Percentiles rank a stretch among this genome's conserved stretches.
These are phyloP conservation scores for Picochlorum sp. DNA, from an alignment of 139 green algal species.

Conservation along the genomic window DNA sequence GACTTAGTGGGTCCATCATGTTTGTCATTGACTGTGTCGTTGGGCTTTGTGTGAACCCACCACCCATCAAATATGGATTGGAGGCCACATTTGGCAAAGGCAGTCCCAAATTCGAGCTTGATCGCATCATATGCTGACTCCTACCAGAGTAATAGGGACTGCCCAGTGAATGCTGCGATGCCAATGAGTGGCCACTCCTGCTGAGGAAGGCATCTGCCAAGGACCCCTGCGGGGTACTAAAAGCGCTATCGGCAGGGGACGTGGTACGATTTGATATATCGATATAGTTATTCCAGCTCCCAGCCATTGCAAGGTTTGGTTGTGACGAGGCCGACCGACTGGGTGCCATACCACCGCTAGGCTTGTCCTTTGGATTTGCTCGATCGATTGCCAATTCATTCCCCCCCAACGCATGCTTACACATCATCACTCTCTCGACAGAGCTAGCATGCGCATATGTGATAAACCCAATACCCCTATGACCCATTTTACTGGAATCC, in stretches of 20 bases:
- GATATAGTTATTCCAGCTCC: conserved; percentile 5
- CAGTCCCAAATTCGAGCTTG: neutral
- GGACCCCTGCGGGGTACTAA: too few species aligned
- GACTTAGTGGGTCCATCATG: neutral
- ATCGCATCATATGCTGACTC: neutral
- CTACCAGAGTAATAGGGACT: neutral
- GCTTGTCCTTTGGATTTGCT: conserved; percentile 70
- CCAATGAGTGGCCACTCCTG: neutral
- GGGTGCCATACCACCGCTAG: neutral
- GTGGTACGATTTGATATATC: neutral
- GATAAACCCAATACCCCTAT: conserved; percentile 83
- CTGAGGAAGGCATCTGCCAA: too few species aligned
- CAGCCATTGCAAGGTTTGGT: conserved; percentile 21
- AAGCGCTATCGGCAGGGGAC: too few species aligned
- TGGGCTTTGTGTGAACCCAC: neutral
- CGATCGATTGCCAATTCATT: conserved; percentile 81
- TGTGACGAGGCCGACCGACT: conserved; percentile 12
- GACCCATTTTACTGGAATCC: conserved; percentile 64
- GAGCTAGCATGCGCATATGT: conserved; percentile 64
- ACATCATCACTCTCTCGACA: conserved; percentile 46
- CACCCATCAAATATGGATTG: neutral
- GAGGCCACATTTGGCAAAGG: neutral
- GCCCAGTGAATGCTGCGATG: neutral
- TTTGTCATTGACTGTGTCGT: too few species aligned
- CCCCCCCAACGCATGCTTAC: conserved; percentile 49